Evolutionary conservation across 768 basidiomycete genomes (phyloP), one percentile per base, ranked within the genome.

Genomic region (Pseudohyphozyma bogoriensis): DNA sequence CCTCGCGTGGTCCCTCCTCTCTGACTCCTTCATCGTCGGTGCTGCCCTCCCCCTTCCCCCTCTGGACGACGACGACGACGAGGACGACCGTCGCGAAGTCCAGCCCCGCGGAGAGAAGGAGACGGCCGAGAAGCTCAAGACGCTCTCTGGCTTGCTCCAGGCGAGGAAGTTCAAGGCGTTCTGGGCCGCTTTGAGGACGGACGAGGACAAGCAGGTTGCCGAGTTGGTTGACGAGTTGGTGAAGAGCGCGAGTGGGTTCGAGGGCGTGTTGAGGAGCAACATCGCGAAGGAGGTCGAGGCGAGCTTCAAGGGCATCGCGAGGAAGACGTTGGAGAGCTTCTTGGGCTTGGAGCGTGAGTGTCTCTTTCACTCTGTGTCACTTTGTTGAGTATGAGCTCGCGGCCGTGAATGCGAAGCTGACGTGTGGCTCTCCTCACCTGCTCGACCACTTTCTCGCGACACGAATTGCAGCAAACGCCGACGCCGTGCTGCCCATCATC

Each of bases 1-100:
- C 70, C 86, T 97, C 65, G 92, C 87, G 69, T 82, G 93, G 67
- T 87, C 92, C 51, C 81, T 99, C n/a, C 78, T 92, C 40, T 87
- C 89, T 61, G 89, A 90, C 66, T 66, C 65, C 31, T 66, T 66
- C 52, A 58, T 59, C 46, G 33, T 81, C 84, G 62, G 60, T 53
- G 50, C 69, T 37, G 57, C 66, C 39, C 60, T 62, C 49, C 56
- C 67, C 9, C 58, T 59, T 24, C 35, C 53, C 4, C 39, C 33
- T 4, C 44, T 47, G 33, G 47, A 10, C 46, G 39, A 42, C 12
- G 56, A 57, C 56, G 55, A 54, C 44, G 49, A 51, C 29, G 60
- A 57, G 13, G 64, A 62, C 44, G 60, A 55, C 22, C 39, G 55
- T 16, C 29, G 36, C 32, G 49, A 47, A 13, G 28, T 50, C 24